Evolutionary conservation across 2,329 filamentous ascomycete species (phyloP).

Genomic region (Clonostachys sp.): DNA sequence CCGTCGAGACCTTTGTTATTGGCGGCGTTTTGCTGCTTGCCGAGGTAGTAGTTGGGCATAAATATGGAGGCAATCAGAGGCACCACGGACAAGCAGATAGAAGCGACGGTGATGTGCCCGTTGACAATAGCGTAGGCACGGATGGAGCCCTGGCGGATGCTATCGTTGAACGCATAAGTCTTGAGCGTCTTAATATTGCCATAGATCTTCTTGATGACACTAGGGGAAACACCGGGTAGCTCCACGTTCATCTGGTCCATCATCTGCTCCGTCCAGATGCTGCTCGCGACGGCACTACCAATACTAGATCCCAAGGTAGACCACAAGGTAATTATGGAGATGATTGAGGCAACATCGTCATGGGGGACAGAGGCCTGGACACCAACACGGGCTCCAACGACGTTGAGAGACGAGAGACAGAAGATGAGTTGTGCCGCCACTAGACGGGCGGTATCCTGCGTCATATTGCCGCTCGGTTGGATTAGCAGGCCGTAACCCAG

Average conservation of each 20-base stretch:
- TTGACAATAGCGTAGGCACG: slow-evolving; percentile 26
- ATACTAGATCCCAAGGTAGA: slow-evolving; percentile 28
- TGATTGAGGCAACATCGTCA: slow-evolving; percentile 30
- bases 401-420: slow-evolving; percentile 26
- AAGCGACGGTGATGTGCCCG: slow-evolving; percentile 24
- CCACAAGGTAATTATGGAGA: slow-evolving; percentile 30
- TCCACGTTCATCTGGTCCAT: slow-evolving; percentile 20
- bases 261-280: slow-evolving; percentile 33
- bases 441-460: slow-evolving; percentile 23
- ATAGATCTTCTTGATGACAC: slow-evolving; percentile 20
- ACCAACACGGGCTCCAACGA: slow-evolving; percentile 32
- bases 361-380: slow-evolving; percentile 34
- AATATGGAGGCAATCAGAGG: slow-evolving; percentile 27
- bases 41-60: slow-evolving; percentile 33
- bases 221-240: slow-evolving; percentile 14
- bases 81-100: slow-evolving; percentile 20
- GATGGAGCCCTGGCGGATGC: slow-evolving; percentile 27
- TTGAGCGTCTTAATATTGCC: slow-evolving; percentile 24
- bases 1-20: slow-evolving; percentile 24
- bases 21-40: slow-evolving; percentile 25
- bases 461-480: slow-evolving; percentile 16
- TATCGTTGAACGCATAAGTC: slow-evolving; percentile 21
- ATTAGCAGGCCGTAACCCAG: slow-evolving; percentile 29
- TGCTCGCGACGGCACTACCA: slow-evolving; percentile 28
- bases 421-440: slow-evolving; percentile 27